phyloP scores from a whole-genome alignment of 768 basidiomycete genomes.

The Termitomyces sp. region DNA sequence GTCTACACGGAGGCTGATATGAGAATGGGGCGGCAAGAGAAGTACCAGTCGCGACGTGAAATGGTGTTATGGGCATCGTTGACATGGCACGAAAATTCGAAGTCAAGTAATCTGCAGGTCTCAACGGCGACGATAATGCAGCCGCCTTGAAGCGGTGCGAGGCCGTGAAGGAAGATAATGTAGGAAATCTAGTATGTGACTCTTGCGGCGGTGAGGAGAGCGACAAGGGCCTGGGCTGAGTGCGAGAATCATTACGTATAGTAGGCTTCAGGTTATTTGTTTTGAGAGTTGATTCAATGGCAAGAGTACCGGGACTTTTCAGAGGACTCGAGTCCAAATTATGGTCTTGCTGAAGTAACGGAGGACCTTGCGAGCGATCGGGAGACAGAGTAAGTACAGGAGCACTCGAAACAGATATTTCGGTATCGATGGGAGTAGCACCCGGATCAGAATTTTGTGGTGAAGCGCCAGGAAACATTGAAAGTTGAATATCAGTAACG shows the following conservation, averaged over 20 bases:
- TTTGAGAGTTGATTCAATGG: not conserved
- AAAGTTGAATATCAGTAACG: not conserved
- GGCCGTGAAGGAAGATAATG: not conserved
- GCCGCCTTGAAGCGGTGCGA: not conserved
- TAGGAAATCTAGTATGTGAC: not conserved
- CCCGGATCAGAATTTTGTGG: not conserved
- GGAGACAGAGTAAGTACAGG: not conserved
- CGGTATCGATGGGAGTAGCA: not conserved
- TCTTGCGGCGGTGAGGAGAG: conserved; percentile 5
- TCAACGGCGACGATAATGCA: not conserved
- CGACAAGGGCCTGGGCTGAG: not conserved
- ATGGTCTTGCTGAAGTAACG: not conserved
- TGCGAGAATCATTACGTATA: not conserved
- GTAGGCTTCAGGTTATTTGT: not conserved
- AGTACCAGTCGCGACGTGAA: too few relatives aligned
- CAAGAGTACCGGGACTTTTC: not conserved
- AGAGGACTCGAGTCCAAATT: not conserved
- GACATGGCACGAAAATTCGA: not conserved
- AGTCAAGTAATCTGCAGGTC: not conserved
- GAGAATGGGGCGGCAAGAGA: not conserved
- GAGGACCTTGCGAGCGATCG: not conserved
- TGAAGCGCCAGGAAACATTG: not conserved
- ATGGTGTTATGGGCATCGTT: not conserved
- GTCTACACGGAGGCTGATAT: not conserved
- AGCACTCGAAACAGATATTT: not conserved